Evolutionary conservation across 108 stramenopile genomes (phyloP).

Genomic region (Pseudonitzschia delicatissima): DNA sequence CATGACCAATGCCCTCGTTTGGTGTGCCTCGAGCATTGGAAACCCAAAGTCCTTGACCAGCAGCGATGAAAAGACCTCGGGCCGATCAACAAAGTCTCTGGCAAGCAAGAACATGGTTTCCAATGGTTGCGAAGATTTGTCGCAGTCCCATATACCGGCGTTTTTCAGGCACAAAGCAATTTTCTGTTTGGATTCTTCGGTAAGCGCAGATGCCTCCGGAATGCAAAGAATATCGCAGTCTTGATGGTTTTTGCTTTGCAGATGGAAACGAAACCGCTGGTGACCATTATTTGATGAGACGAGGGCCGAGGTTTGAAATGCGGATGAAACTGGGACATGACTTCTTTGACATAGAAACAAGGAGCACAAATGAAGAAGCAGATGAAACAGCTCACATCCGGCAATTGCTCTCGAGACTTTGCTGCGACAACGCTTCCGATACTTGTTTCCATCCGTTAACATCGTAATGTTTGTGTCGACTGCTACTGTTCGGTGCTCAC

Average conservation of each 20-base stretch:
- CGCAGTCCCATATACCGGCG: slow-evolving; percentile 3
- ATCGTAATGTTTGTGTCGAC: no score
- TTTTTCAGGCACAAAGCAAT: background rate
- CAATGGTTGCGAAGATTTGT: background rate
- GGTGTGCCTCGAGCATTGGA: slow-evolving; percentile 43
- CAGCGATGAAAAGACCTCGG: slow-evolving; percentile 40
- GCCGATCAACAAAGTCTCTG: slow-evolving; percentile 49
- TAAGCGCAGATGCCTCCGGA: background rate
- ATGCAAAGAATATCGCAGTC: background rate
- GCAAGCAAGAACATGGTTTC: slow-evolving; percentile 28
- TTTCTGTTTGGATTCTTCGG: background rate
- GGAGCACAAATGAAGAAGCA: no score
- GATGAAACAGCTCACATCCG: no score
- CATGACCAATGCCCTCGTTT: slow-evolving; percentile 41
- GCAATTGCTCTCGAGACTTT: no score
- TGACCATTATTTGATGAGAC: background rate
- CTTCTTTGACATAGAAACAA: background rate
- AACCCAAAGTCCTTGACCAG: slow-evolving; percentile 45
- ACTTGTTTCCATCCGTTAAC: no score
- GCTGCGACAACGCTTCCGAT: no score
- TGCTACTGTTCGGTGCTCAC: no score
- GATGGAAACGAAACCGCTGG: background rate
- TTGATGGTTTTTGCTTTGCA: background rate
- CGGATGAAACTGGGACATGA: background rate
- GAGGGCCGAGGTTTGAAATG: background rate